These are phyloP conservation scores for Amanita rubescens DNA, from an alignment of 768 basidiomycete species.

Conservation along the genomic window DNA sequence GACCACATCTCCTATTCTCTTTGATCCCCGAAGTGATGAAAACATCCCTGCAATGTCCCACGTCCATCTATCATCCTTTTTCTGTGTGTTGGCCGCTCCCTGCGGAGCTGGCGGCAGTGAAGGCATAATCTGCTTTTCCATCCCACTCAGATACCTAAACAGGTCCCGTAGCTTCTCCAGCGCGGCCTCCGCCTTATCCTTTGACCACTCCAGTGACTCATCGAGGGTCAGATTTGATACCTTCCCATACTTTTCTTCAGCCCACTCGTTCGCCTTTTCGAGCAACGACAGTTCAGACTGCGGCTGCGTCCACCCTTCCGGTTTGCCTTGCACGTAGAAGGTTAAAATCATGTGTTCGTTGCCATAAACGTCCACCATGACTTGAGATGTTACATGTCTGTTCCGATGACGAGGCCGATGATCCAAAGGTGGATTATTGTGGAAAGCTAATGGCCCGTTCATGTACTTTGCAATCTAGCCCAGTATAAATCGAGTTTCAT, in stretches of 20 bases:
- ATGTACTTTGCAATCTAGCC: constrained; percentile 63
- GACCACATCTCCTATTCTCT: constrained; percentile 22
- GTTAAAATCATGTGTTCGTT: constrained; percentile 80
- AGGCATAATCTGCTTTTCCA: constrained; percentile 31
- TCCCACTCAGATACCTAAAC: constrained; percentile 71
- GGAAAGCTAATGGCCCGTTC: constrained; percentile 60
- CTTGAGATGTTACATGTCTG: constrained; percentile 72
- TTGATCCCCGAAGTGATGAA: constrained; percentile 46
- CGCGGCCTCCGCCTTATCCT: constrained; percentile 30
- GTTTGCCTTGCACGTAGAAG: constrained; percentile 68
- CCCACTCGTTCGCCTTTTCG: constrained; percentile 36
- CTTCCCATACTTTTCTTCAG: constrained; percentile 27
- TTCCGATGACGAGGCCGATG: constrained; percentile 75
- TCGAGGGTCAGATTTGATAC: constrained; percentile 51
- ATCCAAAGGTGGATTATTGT: constrained; percentile 75
- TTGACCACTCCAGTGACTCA: constrained; percentile 41
- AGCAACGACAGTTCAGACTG: constrained; percentile 36
- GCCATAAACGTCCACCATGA: constrained; percentile 64
- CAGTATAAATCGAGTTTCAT: not conserved
- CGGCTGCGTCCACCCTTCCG: constrained; percentile 28
- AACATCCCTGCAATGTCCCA: constrained; percentile 65
- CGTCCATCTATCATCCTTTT: constrained; percentile 29
- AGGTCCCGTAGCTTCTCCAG: constrained; percentile 47
- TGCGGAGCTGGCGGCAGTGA: constrained; percentile 19
- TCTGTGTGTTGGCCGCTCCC: constrained; percentile 14